Conservation (phyloP, 2,329 filamentous ascomycete genomes). For the Paecilomyces fulvus region DNA sequence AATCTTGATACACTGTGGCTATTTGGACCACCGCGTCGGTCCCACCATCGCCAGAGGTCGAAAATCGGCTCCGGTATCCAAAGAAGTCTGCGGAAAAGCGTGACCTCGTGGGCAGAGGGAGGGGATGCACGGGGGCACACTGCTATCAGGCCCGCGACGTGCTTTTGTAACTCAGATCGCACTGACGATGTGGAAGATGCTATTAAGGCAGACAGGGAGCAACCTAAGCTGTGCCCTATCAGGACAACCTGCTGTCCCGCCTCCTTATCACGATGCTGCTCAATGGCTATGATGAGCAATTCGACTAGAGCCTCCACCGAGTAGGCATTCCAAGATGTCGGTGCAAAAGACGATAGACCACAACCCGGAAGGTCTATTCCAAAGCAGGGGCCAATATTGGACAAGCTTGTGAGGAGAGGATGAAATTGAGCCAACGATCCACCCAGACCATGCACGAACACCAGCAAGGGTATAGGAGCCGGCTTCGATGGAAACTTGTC, state of each 20-base stretch:
- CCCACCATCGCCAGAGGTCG: slow-evolving; percentile 66
- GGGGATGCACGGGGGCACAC: slow-evolving; percentile 70
- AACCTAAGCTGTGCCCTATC: slow-evolving; percentile 86
- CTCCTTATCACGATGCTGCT: slow-evolving; percentile 59
- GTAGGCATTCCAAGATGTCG: slow-evolving; percentile 68
- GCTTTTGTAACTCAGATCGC: slow-evolving; percentile 45
- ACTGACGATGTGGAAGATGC: slow-evolving; percentile 52
- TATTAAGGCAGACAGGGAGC: slow-evolving; percentile 64
- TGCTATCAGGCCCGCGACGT: slow-evolving; percentile 68
- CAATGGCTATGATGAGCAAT: slow-evolving; percentile 65
- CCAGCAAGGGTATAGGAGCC: slow-evolving; percentile 68
- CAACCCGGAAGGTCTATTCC: slow-evolving; percentile 88
- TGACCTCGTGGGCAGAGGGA: slow-evolving; percentile 45
- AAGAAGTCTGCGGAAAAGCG: slow-evolving; percentile 49
- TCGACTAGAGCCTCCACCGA: slow-evolving; percentile 65
- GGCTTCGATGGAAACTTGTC: slow-evolving; percentile 68
- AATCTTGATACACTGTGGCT: slow-evolving; percentile 75
- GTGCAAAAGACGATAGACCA: slow-evolving; percentile 67
- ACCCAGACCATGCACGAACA: slow-evolving; percentile 90
- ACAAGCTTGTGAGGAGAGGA: slow-evolving; percentile 68
- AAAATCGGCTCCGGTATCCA: slow-evolving; percentile 62
- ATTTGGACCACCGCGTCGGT: slow-evolving; percentile 66
- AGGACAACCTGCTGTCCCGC: slow-evolving; percentile 65
- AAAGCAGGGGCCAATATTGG: slow-evolving; percentile 74
- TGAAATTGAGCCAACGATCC: slow-evolving; percentile 85